A percentile compares a stretch with the other conserved stretches of the same genome.
Evolutionary conservation across 2,329 filamentous ascomycete species (phyloP).

Genomic region (Sporothrix luriei): DNA sequence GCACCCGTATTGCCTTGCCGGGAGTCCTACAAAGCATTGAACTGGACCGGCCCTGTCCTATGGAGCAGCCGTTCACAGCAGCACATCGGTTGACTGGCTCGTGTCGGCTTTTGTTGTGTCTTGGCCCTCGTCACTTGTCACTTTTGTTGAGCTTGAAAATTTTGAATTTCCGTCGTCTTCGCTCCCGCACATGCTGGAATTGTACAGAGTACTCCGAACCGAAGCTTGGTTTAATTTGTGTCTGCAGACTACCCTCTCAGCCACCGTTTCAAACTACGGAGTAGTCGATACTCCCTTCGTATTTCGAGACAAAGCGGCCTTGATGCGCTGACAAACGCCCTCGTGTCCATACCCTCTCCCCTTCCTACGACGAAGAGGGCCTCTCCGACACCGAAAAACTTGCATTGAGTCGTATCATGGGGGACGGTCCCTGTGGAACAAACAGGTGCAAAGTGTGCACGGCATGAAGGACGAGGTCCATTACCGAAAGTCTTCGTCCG

Average conservation of each 20-base stretch:
- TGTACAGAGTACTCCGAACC: too few species aligned
- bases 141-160: neutral
- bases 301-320: neutral
- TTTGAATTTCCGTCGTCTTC: neutral
- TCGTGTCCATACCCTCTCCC: neutral
- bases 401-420: neutral
- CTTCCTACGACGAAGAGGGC: neutral
- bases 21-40: too few species aligned
- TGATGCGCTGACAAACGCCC: neutral
- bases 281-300: neutral
- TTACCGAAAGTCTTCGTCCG: neutral
- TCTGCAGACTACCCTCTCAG: neutral
- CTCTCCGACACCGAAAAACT: neutral
- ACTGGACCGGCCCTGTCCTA: too few species aligned
- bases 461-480: neutral
- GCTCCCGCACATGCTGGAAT: neutral
- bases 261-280: neutral
- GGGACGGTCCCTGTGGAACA: neutral
- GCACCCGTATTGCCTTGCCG: too few species aligned
- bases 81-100: neutral
- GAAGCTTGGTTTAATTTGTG: neutral
- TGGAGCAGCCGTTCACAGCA: too few species aligned
- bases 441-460: neutral
- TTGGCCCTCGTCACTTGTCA: conserved; percentile 16
- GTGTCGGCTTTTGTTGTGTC: neutral